Conservation (phyloP, 306 rosid species). For the Rosa persica region DNA sequence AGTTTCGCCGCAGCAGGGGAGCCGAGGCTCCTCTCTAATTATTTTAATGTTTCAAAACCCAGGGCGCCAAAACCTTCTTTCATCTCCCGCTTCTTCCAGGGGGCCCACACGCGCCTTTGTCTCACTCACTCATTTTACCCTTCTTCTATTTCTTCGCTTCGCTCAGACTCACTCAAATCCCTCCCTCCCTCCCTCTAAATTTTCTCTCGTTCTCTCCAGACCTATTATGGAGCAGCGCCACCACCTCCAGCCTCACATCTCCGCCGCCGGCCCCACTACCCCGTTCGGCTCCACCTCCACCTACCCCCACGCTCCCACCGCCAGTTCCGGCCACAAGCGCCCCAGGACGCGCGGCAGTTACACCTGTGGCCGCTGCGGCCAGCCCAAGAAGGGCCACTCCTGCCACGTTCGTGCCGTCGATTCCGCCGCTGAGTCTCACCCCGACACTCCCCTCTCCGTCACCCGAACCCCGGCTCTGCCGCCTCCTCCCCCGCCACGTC, state of each 20-base stretch:
- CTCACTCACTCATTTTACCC: background rate
- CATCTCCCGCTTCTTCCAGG: conserved; percentile 31
- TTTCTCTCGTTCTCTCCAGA: conserved; percentile 8
- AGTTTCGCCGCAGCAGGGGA: background rate
- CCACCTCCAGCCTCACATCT: conserved; percentile 30
- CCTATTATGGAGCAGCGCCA: conserved; percentile 26
- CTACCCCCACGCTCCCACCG: background rate
- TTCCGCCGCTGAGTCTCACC: conserved; percentile 19
- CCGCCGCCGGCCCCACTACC: conserved; percentile 24
- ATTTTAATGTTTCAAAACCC: conserved; percentile 24
- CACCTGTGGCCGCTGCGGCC: conserved; percentile 89
- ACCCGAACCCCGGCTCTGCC: conserved; percentile 25
- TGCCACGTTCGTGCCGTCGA: conserved; percentile 45
- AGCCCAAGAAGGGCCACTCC: conserved; percentile 79
- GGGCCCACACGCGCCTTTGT: conserved; percentile 7
- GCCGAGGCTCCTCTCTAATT: conserved; percentile 8
- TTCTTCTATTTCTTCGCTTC: conserved; percentile 13
- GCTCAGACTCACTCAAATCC: background rate
- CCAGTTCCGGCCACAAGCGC: conserved; percentile 36
- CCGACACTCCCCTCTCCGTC: conserved; percentile 28
- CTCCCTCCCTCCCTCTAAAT: background rate
- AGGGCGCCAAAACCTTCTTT: conserved; percentile 40
- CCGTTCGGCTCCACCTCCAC: conserved; percentile 23
- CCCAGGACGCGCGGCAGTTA: conserved; percentile 78
- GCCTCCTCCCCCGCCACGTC: conserved; percentile 39